Evolutionary conservation across 78 protist genomes (phyloP), one percentile per base, ranked within the genome.

Genomic region (Protostelium mycophagum): DNA sequence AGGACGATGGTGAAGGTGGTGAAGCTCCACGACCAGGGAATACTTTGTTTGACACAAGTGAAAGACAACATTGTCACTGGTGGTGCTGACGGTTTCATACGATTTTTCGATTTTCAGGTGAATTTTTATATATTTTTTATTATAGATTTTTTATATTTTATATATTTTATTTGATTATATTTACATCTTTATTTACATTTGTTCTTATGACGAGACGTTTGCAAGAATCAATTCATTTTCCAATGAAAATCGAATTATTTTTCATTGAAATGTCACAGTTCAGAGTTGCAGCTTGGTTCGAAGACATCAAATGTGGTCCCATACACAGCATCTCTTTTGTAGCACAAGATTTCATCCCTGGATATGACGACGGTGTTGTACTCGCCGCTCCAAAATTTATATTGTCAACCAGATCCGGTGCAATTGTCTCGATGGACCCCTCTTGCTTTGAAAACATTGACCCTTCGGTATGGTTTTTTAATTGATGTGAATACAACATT

Each of bases 251-350:
- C n/a, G n/a, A n/a, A n/a, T 51, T 16, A 51, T 51, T 16, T 51
- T 51, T 16, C 73, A 16, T 51, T 16, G 5, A 51, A 51, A 5
- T 16, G 16, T 51, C 16, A 25, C 85, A 88, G 85, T 90, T 93
- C 5, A 85, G 91, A 29, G 39, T 90, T 25, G 35, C 63, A 1
- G 93, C 91, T 37, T 93, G 95, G 95, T 90, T 93, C n/a, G 95
- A 93, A 87, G 93, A 93, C 36, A 1, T 93, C 84, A 90, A 90
- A 37, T 88, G 83, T 10, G 95, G 95, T 31, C 91, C 95, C 34
- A 28, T 93, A 86, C 36, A 85, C 85, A 63, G 88, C 37, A 29
- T 93, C 39, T 89, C 95, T 28, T 87, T 93, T 83, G 85, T 34
- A 87, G 90, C 73, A 91, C 85, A 91, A 0, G 73, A n/a, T 1